phyloP scores from a whole-genome alignment of 2,329 filamentous ascomycete genomes.

The Talaromyces sp. region DNA sequence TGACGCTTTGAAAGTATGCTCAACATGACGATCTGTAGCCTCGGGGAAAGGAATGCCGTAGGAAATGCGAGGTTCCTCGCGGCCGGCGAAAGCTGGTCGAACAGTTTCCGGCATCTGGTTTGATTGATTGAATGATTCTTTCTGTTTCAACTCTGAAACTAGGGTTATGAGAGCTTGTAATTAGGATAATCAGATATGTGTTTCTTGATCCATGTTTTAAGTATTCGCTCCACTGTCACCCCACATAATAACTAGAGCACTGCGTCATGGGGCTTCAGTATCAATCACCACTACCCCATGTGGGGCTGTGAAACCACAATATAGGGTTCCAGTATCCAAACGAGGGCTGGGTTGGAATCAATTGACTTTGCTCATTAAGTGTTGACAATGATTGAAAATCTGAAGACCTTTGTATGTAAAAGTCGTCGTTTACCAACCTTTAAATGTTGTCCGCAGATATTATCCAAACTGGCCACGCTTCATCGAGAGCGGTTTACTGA shows the following conservation, averaged over 20 bases:
- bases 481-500: background rate
- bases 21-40: constrained; percentile 41
- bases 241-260: background rate
- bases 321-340: too few relatives aligned
- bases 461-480: background rate
- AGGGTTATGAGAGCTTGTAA: background rate
- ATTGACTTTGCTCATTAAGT: too few relatives aligned
- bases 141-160: background rate
- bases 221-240: background rate
- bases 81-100: constrained; percentile 31
- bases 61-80: constrained; percentile 37
- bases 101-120: constrained; percentile 22
- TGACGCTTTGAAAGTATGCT: constrained; percentile 39
- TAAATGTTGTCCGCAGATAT: background rate
- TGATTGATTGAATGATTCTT: background rate
- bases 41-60: constrained; percentile 44
- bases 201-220: background rate
- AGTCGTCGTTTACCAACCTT: background rate
- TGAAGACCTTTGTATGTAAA: background rate
- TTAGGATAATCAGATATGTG: background rate
- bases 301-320: background rate
- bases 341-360: too few relatives aligned
- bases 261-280: background rate
- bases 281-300: background rate
- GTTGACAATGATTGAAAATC: background rate